These are phyloP conservation scores for Phanerochaete sordida DNA, from an alignment of 768 basidiomycete species.

Conservation along the genomic window DNA sequence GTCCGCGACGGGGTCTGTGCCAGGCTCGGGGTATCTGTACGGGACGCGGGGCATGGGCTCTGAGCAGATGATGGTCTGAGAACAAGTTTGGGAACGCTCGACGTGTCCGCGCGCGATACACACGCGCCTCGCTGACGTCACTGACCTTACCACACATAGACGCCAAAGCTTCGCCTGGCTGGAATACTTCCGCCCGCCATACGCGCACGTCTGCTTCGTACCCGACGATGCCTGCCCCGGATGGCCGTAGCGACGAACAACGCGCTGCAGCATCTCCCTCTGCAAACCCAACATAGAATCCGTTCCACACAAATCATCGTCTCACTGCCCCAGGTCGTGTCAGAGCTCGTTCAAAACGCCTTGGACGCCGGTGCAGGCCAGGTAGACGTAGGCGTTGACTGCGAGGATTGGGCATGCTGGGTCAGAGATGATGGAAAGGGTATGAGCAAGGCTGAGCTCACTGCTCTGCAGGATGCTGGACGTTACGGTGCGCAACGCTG, in stretches of 20 bases:
- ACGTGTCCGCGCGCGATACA: neutral
- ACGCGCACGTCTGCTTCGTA: neutral
- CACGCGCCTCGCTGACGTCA: neutral
- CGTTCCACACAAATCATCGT: slow-evolving; percentile 85
- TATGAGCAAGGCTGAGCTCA: slow-evolving; percentile 59
- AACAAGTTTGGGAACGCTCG: too few species aligned
- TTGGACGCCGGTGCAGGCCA: slow-evolving; percentile 74
- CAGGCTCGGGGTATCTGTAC: slow-evolving; percentile 15
- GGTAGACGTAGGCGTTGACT: slow-evolving; percentile 72
- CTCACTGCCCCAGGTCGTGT: slow-evolving; percentile 72
- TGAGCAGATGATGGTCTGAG: too few species aligned
- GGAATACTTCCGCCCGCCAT: too few species aligned
- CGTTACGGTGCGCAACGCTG: slow-evolving; percentile 59
- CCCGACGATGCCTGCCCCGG: neutral
- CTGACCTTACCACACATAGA: neutral
- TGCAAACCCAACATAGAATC: slow-evolving; percentile 62
- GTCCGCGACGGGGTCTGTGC: slow-evolving; percentile 14
- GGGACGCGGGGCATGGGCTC: slow-evolving; percentile 18
- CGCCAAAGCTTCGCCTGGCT: too few species aligned
- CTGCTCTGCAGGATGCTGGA: slow-evolving; percentile 48
- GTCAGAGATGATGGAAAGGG: slow-evolving; percentile 85
- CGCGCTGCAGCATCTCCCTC: slow-evolving; percentile 37
- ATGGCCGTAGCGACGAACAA: neutral
- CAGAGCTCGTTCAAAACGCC: slow-evolving; percentile 87
- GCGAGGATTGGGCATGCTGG: slow-evolving; percentile 78